Evolutionary conservation across 768 basidiomycete genomes (phyloP), one percentile per base, ranked within the genome.

Genomic region (Trametes cubensis): DNA sequence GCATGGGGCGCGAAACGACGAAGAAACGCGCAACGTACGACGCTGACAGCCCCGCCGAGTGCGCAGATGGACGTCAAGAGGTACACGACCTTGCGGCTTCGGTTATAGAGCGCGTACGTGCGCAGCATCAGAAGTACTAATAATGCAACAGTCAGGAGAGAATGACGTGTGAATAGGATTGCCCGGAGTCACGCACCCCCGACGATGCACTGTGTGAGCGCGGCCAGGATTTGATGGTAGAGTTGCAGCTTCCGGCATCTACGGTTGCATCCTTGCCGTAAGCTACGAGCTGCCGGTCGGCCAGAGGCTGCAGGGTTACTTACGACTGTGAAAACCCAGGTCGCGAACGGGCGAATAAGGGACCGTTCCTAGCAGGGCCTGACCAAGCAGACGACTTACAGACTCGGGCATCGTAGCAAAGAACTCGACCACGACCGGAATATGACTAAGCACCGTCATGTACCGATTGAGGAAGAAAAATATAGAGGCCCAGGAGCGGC

Each of bases 381-480:
- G 10, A 34, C 34, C 34, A 11, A 4, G 11, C 2, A 34, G 34
- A 11, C 11, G 6, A 45, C 58, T 10, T 34, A 59, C 58, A 11
- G 49, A 8, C 18, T 59, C 58, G n/a, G 58, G 58, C n/a, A 59
- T 51, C 2, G 30, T 17, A 0, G 25, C 49, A 41, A 59, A 59
- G 48, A 59, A 59, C 28, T 59, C 58, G 26, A 59, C 49, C 6
- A 52, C 47, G 7, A 59, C 58, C 13, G 58, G 58, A 13, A 59
- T 51, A 49, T 59, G 58, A 41, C 58, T 51, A 17, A 59, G 11
- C n/a, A 59, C 49, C n/a, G 58, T 52, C 41, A 52, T 41, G 49
- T 59, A 59, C 41, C 58, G 48, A 28, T 59, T 59, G 23, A 59
- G 41, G 58, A 59, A 59, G 49, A 51, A 59, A 26, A 59, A 45